Base-by-base conservation (phyloP, 2,329 filamentous ascomycete species). In the Davidsoniella virescens region DNA sequence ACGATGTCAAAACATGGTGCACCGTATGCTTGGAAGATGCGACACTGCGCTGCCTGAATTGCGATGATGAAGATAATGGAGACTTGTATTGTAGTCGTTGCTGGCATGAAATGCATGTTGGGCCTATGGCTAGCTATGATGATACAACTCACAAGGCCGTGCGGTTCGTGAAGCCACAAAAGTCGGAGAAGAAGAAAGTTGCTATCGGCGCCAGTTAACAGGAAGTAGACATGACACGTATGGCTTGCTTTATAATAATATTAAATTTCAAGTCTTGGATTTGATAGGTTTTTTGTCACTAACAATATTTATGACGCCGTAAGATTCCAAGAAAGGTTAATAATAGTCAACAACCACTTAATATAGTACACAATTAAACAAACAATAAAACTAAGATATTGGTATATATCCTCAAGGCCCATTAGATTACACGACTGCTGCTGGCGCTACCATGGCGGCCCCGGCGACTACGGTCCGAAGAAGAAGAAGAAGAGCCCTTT, bases 21-120 rank as follows among this genome's bases (percentile, higher is more conserved):
- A 75, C 80, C 29, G 87, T 92, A 8, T 94, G 87, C 60, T 77
- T 82, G 44, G 84, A 87, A 52, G 83, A 92, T 59, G 85, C 82
- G 0, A 78, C 77, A 2, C 65, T 92, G 25, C 71, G 72, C 52
- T 94, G 87, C 60, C 60, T 79, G 0, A 84, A 81, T 2, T 94
- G 87, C 58, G 77, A 78, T 36, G 64, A 65, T 25, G 78, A 88
- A 55, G 67, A 40, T 42, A 20, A 25, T 17, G 18, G 40, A 16
- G 44, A 51, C 20, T 25, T 86, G 39, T 93, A 90, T 61, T 94
- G 87, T 61, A 69, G 71, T 18, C 68, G 74, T 14, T 93, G 87
- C 67, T 94, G 86, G 86, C 73, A 71, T 53, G 85, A 90, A 59
- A 86, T 87, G 62, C 87, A 93, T 59, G 67, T 76, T 33, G 80